Conservation (phyloP, 768 basidiomycete genomes). For the Hericium rajendrae region DNA sequence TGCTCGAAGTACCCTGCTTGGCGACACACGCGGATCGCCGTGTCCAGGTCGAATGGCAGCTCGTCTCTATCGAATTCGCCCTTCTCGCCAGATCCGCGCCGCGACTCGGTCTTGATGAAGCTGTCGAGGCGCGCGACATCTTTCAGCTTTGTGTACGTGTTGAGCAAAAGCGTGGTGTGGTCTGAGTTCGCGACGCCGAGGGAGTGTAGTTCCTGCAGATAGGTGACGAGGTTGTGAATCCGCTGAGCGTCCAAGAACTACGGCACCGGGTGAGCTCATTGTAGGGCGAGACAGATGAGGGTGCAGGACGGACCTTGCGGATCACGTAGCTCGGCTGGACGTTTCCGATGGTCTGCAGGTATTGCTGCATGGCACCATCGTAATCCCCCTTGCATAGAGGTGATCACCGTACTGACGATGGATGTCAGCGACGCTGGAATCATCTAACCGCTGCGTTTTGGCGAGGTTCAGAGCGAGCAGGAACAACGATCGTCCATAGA, state of each 20-base stretch:
- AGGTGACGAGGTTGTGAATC: constrained; percentile 90
- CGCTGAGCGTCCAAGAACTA: constrained; percentile 96
- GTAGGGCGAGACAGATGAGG: not conserved
- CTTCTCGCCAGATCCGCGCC: constrained; percentile 26
- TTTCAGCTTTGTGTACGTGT: constrained; percentile 95
- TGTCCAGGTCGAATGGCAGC: constrained; percentile 93
- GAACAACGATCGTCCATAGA: constrained; percentile 76
- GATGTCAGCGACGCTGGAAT: constrained; percentile 74
- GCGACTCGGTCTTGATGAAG: constrained; percentile 86
- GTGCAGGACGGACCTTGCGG: constrained; percentile 57
- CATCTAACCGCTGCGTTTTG: constrained; percentile 65
- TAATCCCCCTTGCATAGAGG: constrained; percentile 87
- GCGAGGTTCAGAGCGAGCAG: constrained; percentile 77
- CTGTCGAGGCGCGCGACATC: constrained; percentile 81
- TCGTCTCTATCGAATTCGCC: constrained; percentile 44
- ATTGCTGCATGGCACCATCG: constrained; percentile 90
- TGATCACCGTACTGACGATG: constrained; percentile 87
- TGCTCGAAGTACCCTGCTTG: constrained; percentile 97
- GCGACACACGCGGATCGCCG: constrained; percentile 91
- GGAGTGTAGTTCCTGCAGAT: constrained; percentile 90
- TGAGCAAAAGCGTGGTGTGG: constrained; percentile 92
- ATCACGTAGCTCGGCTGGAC: constrained; percentile 94
- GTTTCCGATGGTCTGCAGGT: constrained; percentile 79
- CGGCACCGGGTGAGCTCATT: not conserved
- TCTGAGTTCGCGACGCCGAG: constrained; percentile 88